These are phyloP conservation scores for Fraxinus velutina DNA, from an alignment of 305 asterid genomes.

Conservation along the genomic window DNA sequence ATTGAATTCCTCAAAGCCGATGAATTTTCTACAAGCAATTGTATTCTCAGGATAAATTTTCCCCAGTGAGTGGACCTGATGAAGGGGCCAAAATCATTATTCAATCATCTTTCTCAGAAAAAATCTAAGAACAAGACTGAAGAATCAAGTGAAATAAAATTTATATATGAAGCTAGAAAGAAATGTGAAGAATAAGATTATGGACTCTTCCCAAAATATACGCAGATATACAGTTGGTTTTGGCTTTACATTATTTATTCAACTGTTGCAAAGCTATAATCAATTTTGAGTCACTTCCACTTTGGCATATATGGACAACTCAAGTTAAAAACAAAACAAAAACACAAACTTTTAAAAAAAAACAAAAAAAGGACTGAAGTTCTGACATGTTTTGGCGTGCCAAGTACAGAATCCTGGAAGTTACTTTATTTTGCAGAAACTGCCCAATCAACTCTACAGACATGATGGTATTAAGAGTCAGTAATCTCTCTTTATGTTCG, in stretches of 20 bases:
- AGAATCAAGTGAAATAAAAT: background rate
- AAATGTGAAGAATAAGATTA: background rate
- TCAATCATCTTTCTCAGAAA: slow-evolving; percentile 4
- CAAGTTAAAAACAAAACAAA: background rate
- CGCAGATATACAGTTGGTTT: background rate
- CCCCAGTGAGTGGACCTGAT: slow-evolving; percentile 70
- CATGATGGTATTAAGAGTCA: slow-evolving; percentile 50
- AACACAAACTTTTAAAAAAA: slow-evolving; percentile 3
- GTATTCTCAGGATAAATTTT: slow-evolving; percentile 52
- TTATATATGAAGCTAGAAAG: background rate
- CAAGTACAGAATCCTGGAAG: slow-evolving; percentile 84
- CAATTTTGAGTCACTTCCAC: background rate
- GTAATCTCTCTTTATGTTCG: slow-evolving; percentile 50
- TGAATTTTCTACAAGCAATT: slow-evolving; percentile 64
- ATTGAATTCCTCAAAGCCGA: slow-evolving; percentile 58
- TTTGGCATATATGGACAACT: background rate
- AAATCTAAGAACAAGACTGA: slow-evolving; percentile 2
- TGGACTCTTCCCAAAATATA: background rate
- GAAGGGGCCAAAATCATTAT: slow-evolving; percentile 12
- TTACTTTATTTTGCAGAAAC: slow-evolving; percentile 65
- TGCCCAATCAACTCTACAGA: slow-evolving; percentile 68
- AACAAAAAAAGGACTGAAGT: slow-evolving; percentile 30
- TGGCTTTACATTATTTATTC: background rate
- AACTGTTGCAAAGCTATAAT: slow-evolving; percentile 7
- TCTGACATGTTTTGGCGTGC: slow-evolving; percentile 92